Percentiles rank a stretch among this genome's conserved stretches.
phyloP scores from a whole-genome alignment of 495 filamentous ascomycete genomes.

The Xylaria castorea region DNA sequence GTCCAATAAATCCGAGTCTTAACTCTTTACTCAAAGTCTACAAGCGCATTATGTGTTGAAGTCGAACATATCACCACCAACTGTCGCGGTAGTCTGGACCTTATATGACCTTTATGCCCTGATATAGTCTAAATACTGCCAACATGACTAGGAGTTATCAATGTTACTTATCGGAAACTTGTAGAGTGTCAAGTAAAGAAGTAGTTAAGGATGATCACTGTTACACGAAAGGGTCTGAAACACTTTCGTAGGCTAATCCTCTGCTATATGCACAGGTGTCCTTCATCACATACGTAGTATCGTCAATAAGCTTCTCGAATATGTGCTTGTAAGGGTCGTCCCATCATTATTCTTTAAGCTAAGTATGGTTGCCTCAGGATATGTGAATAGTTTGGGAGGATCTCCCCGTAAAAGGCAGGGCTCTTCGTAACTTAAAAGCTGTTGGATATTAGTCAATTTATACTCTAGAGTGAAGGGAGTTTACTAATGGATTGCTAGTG shows the following conservation, averaged over 20 bases:
- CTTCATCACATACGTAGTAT: not conserved
- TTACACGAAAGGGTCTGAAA: not conserved
- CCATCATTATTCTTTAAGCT: not conserved
- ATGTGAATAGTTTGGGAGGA: not conserved
- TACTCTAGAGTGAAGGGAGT: not conserved
- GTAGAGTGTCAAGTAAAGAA: not conserved
- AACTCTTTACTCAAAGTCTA: not conserved
- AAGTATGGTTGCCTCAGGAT: not conserved
- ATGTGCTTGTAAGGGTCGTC: not conserved
- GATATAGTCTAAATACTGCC: not conserved
- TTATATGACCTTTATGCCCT: not conserved
- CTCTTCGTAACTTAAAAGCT: not conserved
- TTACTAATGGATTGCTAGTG: not conserved
- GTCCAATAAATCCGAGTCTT: not conserved
- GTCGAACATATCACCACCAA: not conserved
- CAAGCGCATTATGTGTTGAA: not conserved
- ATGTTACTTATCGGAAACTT: not conserved
- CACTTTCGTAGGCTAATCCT: too few relatives aligned
- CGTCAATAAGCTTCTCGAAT: not conserved
- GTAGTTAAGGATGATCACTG: not conserved
- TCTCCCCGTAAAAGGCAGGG: not conserved
- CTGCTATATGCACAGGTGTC: not conserved
- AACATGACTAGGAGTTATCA: not conserved
- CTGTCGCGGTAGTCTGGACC: not conserved
- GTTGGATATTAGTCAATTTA: too few relatives aligned